phyloP scores from a whole-genome alignment of 2,329 filamentous ascomycete species.

The Elsinoe fawcettii region DNA sequence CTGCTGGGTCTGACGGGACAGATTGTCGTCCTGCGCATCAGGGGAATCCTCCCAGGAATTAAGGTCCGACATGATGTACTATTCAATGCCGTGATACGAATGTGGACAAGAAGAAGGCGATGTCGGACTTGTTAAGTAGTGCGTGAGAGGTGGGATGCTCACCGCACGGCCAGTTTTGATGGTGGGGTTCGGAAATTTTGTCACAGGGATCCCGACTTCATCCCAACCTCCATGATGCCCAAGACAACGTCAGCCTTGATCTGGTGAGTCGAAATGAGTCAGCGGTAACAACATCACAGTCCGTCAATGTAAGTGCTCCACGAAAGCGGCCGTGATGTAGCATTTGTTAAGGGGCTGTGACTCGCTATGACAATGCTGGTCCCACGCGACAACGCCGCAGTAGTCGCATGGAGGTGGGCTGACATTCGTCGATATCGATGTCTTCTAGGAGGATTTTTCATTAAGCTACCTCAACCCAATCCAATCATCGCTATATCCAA shows the following conservation, averaged over 20 bases:
- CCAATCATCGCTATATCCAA: background rate
- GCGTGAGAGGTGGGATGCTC: background rate
- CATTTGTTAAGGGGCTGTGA: too few relatives aligned
- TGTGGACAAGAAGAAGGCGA: background rate
- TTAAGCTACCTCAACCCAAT: background rate
- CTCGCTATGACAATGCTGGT: too few relatives aligned
- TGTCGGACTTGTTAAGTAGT: background rate
- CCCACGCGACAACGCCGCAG: too few relatives aligned
- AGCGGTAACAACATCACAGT: background rate
- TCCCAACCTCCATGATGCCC: background rate
- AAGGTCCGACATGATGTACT: conserved; percentile 65
- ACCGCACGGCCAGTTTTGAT: conserved; percentile 10
- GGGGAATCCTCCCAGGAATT: conserved; percentile 81
- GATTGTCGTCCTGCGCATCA: conserved; percentile 33
- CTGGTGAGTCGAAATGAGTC: background rate
- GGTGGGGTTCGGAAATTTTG: conserved; percentile 13
- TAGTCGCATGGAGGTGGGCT: too few relatives aligned
- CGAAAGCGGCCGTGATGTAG: too few relatives aligned
- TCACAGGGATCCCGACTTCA: background rate
- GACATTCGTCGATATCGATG: too few relatives aligned
- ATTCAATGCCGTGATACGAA: background rate
- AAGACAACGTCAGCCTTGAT: background rate
- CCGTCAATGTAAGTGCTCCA: too few relatives aligned
- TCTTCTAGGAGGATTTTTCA: background rate
- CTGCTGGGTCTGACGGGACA: conserved; percentile 33